Evolutionary conservation across 2,329 filamentous ascomycete species (phyloP), one percentile per base, ranked within the genome.

Genomic region (Hypoxylon sp.): DNA sequence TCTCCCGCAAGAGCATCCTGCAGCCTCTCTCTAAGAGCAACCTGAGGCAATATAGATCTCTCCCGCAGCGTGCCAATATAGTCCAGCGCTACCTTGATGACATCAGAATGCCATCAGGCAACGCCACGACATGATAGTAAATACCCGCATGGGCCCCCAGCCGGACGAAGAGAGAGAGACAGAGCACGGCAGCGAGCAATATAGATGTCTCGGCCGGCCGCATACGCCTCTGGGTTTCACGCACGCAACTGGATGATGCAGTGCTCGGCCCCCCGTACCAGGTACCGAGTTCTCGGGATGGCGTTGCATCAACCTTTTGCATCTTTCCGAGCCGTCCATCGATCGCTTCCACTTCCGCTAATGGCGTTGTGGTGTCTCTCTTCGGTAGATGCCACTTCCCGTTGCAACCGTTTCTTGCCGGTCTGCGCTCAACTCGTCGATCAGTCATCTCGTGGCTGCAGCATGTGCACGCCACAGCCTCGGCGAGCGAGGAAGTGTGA

Each of bases 221-320:
- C 60, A 51, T 41, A 29, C n/a, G n/a, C 35, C 37, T 55, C n/a
- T 11, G 29, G 49, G 55, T 62, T 21, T 26, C 46, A 55, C 52
- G 49, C 45, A 11, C n/a, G n/a, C n/a, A n/a, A n/a, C 53, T 50
- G 49, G 11, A n/a, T 23, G 20, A 61, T 54, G 58, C 54, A 48
- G 45, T 51, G 50, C 50, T 54, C 55, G 55, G n/a, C n/a, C n/a
- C n/a, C 54, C 37, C 61, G 57, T 58, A 46, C 58, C 29, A 55
- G 55, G 54, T 62, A 58, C 68, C 68, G 58, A 59, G 51, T 59
- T 56, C 59, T 65, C 63, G 68, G 67, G 55, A 67, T 60, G 47
- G 41, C 46, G 49, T 57, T 47, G 50, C 51, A 58, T 49, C 40
- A 20, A 55, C 38, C 7, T 15, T 48, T n/a, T n/a, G n/a, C 50